Percentiles rank a stretch among this genome's conserved stretches.
These are phyloP conservation scores for Austroboletus eburneus DNA, from an alignment of 768 basidiomycete genomes.

Conservation along the genomic window DNA sequence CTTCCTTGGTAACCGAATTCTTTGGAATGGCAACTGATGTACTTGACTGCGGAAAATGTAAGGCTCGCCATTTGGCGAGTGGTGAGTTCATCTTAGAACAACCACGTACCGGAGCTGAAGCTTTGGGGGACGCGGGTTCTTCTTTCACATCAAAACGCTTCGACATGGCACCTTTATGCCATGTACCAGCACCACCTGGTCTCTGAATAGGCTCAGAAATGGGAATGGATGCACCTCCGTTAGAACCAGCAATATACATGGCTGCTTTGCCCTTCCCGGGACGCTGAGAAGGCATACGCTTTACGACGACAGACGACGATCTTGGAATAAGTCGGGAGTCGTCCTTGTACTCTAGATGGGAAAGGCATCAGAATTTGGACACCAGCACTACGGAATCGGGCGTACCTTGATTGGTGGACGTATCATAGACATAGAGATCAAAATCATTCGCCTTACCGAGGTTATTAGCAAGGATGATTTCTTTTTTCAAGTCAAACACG, in stretches of 20 bases:
- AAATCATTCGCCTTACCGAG: constrained; percentile 97
- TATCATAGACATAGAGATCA: constrained; percentile 85
- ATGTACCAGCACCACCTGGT: constrained; percentile 40
- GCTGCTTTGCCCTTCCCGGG: constrained; percentile 82
- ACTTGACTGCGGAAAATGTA: constrained; percentile 33
- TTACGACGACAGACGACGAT: constrained; percentile 91
- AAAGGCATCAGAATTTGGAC: not conserved
- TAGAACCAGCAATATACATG: constrained; percentile 61
- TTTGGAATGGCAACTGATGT: constrained; percentile 34
- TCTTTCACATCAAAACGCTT: constrained; percentile 89
- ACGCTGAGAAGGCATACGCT: constrained; percentile 77
- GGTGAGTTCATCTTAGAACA: constrained; percentile 21
- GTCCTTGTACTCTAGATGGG: constrained; percentile 75
- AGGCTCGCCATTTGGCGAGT: constrained; percentile 24
- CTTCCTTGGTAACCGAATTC: constrained; percentile 50
- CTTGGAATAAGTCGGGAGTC: constrained; percentile 90
- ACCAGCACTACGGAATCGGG: not conserved
- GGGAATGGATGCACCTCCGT: constrained; percentile 37
- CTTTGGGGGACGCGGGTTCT: constrained; percentile 36
- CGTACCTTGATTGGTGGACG: constrained; percentile 84
- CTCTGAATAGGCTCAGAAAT: constrained; percentile 45
- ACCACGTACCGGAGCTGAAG: constrained; percentile 29
- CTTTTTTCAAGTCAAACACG: constrained; percentile 98
- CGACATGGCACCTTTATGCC: constrained; percentile 77
- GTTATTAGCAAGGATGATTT: constrained; percentile 94